Evolutionary conservation across 495 filamentous ascomycete genomes (phyloP), one percentile per base, ranked within the genome.

Genomic region (Penicillium manginii): DNA sequence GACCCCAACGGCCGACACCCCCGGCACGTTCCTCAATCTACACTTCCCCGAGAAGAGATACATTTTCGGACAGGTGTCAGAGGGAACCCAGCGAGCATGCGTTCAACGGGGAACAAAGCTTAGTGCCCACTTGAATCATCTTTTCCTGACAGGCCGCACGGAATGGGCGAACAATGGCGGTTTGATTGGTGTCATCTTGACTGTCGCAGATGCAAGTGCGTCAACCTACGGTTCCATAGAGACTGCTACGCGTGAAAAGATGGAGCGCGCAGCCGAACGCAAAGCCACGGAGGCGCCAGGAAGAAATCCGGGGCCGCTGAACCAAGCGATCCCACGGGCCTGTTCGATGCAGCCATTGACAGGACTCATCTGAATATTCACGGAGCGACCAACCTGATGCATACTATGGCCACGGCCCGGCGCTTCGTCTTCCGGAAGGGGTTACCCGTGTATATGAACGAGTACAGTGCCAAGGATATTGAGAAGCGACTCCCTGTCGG

Each of bases 1-100:
- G 50, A 88, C 89, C 23, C 93, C 96, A n/a, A 92, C 94, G 64
- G 87, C 87, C 54, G 94, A 98, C 68, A 96, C 94, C 1, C 87
- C 88, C 15, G 96, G 93, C 40, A 90, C 90, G 22, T 81, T 83
- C 17, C 63, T 98, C 23, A 48, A 89, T 29, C 80, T 98, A 10
- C 83, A 91, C 66, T 92, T 91, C 66, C 88, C 92, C 52, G 79
- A 84, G 50, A 86, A 87, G 67, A 85, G 91, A 45, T 98, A 98
- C 69, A 52, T 98, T n/a, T 87, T 98, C 64, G 94, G 94, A 8
- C 87, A 90, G 67, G 64, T 92, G 10, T 76, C 86, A 11, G 96
- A 98, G 72, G 94, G 94, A 5, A 84, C 88, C 11, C 93, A 97
- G 75, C 85, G 94, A n/a, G 83, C 86, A 52, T 75, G 85, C 50